These are phyloP conservation scores for Rauvolfia tetraphylla DNA, from an alignment of 257 asterid genomes.

Conservation along the genomic window DNA sequence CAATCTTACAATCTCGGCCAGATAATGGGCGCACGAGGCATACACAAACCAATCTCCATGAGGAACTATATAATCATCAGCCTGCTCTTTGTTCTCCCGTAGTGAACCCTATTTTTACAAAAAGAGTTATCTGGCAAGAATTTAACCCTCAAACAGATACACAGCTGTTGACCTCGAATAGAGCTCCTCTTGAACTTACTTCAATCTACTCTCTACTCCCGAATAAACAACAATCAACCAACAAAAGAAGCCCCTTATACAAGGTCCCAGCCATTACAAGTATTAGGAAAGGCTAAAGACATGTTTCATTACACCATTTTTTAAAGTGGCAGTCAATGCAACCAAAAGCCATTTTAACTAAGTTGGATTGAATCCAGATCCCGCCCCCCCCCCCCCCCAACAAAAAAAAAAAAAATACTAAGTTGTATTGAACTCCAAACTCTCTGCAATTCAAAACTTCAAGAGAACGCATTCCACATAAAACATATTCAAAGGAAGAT, in stretches of 20 bases:
- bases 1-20: conserved; percentile 78
- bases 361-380: too few relatives aligned
- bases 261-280: background rate
- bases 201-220: background rate
- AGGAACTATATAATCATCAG: conserved; percentile 53
- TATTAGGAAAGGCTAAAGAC: background rate
- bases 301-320: background rate
- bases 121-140: too few relatives aligned
- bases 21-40: conserved; percentile 90
- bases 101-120: conserved; percentile 51
- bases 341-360: background rate
- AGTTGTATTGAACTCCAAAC: background rate
- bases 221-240: background rate
- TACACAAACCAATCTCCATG: conserved; percentile 83
- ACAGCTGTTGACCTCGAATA: background rate
- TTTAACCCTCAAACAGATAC: too few relatives aligned
- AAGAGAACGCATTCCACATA: background rate
- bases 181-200: background rate
- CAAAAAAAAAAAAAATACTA: too few relatives aligned
- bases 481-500: background rate
- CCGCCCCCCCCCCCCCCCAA: too few relatives aligned
- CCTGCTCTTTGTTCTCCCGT: conserved; percentile 42
- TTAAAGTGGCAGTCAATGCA: too few relatives aligned
- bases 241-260: background rate
- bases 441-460: background rate